Evolutionary conservation across 192 early-diverging fungal species (phyloP).

Genomic region (Dispira simplex): DNA sequence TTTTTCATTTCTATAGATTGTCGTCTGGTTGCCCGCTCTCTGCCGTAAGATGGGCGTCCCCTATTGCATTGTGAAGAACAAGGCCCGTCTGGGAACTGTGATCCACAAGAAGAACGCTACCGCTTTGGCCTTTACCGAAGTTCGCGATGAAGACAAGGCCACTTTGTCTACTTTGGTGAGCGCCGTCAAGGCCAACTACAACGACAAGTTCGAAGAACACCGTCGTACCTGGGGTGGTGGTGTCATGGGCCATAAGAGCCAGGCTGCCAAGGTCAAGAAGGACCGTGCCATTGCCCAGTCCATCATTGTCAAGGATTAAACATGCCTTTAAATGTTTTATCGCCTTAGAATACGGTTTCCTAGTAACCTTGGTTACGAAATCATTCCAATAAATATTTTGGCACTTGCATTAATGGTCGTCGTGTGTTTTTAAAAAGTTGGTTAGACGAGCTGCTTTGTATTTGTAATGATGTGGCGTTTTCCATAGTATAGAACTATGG

Average conservation of each 20-base stretch:
- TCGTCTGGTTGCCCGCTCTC: slow-evolving; percentile 97
- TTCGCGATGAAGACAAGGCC: slow-evolving; percentile 90
- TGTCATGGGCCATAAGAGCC: slow-evolving; percentile 89
- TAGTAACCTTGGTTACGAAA: too few species aligned
- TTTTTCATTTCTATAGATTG: slow-evolving; percentile 34
- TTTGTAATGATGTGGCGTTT: too few species aligned
- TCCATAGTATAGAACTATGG: too few species aligned
- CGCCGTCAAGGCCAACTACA: slow-evolving; percentile 90
- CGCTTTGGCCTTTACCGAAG: slow-evolving; percentile 86
- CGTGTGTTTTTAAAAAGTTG: too few species aligned
- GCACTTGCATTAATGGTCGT: too few species aligned
- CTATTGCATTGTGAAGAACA: slow-evolving; percentile 98
- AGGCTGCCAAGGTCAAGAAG: slow-evolving; percentile 65
- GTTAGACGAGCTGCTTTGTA: too few species aligned
- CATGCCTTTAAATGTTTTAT: too few species aligned
- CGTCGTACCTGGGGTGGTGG: slow-evolving; percentile 97
- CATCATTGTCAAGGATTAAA: background rate
- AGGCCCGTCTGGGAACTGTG: slow-evolving; percentile 94
- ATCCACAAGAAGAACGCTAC: slow-evolving; percentile 99
- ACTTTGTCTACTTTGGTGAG: slow-evolving; percentile 72
- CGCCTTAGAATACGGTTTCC: too few species aligned
- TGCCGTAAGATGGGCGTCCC: slow-evolving; percentile 99
- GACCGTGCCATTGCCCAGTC: slow-evolving; percentile 32
- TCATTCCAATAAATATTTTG: too few species aligned
- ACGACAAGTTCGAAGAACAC: slow-evolving; percentile 84